Conservation (phyloP, 495 filamentous ascomycete genomes). For the Xylaria telfairii region DNA sequence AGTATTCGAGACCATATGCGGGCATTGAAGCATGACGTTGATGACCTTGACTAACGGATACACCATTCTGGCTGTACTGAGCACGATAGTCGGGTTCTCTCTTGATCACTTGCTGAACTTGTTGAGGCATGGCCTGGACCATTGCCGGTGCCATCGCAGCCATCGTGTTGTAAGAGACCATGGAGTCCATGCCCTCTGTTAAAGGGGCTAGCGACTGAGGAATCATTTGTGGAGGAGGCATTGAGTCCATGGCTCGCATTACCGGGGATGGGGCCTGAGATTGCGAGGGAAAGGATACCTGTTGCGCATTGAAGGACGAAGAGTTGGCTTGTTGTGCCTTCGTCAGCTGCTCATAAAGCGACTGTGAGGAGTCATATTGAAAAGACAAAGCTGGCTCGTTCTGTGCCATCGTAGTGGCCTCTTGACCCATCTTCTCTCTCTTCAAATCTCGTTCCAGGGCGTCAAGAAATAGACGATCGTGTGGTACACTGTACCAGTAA, state of each 20-base stretch:
- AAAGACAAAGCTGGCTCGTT: slow-evolving; percentile 97
- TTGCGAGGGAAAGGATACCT: slow-evolving; percentile 70
- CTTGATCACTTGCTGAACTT: slow-evolving; percentile 76
- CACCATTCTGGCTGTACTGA: slow-evolving; percentile 90
- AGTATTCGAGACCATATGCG: slow-evolving; percentile 91
- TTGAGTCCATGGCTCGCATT: slow-evolving; percentile 82
- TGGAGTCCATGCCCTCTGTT: slow-evolving; percentile 77
- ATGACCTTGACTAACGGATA: slow-evolving; percentile 79
- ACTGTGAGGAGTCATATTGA: slow-evolving; percentile 98
- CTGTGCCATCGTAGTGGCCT: slow-evolving; percentile 94
- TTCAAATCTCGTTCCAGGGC: slow-evolving; percentile 96
- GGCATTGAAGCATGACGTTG: slow-evolving; percentile 97
- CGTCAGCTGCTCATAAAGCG: slow-evolving; percentile 98
- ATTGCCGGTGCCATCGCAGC: slow-evolving; percentile 58
- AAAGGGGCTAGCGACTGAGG: slow-evolving; percentile 84
- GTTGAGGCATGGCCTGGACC: slow-evolving; percentile 66
- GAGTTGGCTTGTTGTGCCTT: slow-evolving; percentile 98
- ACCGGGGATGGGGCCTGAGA: slow-evolving; percentile 81
- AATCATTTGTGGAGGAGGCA: slow-evolving; percentile 74
- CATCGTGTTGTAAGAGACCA: slow-evolving; percentile 76
- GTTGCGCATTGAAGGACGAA: slow-evolving; percentile 87
- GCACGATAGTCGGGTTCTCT: slow-evolving; percentile 80
- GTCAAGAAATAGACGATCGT: slow-evolving; percentile 96
- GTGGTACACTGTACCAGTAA: slow-evolving; percentile 99
- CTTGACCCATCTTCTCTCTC: slow-evolving; percentile 98